phyloP scores from a whole-genome alignment of 257 asterid genomes.

The Salvia splendens region DNA sequence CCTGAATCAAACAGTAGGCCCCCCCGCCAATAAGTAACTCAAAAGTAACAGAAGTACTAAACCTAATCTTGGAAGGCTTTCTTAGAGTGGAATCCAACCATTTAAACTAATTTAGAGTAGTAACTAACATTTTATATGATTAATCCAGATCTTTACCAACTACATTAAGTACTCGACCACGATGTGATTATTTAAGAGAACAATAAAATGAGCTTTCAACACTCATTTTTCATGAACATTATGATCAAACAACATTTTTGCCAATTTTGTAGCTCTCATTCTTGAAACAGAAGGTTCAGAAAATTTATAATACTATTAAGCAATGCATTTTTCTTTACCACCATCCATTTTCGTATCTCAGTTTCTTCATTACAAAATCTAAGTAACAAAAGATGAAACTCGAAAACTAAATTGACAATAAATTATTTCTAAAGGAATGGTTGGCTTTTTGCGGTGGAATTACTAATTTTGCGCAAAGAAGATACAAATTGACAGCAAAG shows the following conservation, averaged over 20 bases:
- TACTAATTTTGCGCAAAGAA: slow-evolving; percentile 38
- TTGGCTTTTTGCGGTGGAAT: slow-evolving; percentile 36
- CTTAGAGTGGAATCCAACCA: slow-evolving; percentile 38
- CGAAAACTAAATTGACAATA: too few species aligned
- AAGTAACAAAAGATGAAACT: neutral
- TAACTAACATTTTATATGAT: neutral
- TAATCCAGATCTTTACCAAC: neutral
- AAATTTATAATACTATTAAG: neutral
- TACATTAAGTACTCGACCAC: neutral
- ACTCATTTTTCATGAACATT: neutral
- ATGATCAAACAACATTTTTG: neutral
- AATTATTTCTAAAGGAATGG: slow-evolving; percentile 50
- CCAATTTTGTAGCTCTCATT: neutral
- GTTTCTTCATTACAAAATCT: neutral
- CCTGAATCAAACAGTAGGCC: slow-evolving; percentile 29
- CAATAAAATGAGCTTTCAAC: neutral
- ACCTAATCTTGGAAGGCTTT: slow-evolving; percentile 31
- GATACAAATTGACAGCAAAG: slow-evolving; percentile 41
- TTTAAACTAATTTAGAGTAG: slow-evolving; percentile 30
- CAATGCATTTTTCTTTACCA: neutral
- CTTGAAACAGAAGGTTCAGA: slow-evolving; percentile 9
- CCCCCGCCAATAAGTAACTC: slow-evolving; percentile 21
- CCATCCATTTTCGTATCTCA: neutral
- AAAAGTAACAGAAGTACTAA: slow-evolving; percentile 6
- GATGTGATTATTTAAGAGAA: neutral